phyloP scores from a whole-genome alignment of 495 filamentous ascomycete genomes.

The Bathelium albidoporum region DNA sequence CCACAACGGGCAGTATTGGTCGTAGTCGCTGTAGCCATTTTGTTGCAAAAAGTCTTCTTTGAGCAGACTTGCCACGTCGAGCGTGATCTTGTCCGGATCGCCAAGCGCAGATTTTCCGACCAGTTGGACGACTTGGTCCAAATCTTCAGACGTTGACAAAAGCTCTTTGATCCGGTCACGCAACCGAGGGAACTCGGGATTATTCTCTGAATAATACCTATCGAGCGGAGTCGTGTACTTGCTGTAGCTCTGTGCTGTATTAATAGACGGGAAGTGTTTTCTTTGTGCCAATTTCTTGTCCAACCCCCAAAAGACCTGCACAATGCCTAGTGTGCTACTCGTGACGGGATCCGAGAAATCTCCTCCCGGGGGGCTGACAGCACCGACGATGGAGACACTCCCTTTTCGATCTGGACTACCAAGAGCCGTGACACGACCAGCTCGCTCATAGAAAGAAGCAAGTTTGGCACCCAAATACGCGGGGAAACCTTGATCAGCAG shows the following conservation, averaged over 20 bases:
- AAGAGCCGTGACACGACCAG: constrained; percentile 72
- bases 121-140: constrained; percentile 97
- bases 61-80: constrained; percentile 81
- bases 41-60: constrained; percentile 99
- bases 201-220: constrained; percentile 84
- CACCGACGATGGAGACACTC: constrained; percentile 94
- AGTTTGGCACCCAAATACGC: constrained; percentile 95
- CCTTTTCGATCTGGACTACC: constrained; percentile 81
- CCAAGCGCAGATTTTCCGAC: constrained; percentile 95
- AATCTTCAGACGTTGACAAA: constrained; percentile 85
- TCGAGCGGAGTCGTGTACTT: constrained; percentile 86
- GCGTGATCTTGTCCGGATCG: constrained; percentile 95
- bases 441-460: constrained; percentile 98
- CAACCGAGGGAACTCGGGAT: constrained; percentile 86
- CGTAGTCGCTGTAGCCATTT: constrained; percentile 97
- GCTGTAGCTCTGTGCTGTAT: constrained; percentile 90
- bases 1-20: constrained; percentile 98
- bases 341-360: constrained; percentile 99
- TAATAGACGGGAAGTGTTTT: constrained; percentile 99
- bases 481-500: constrained; percentile 98
- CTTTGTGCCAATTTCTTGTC: constrained; percentile 99
- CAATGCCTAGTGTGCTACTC: constrained; percentile 85
- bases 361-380: constrained; percentile 93
- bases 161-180: constrained; percentile 88
- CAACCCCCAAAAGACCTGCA: constrained; percentile 99